Evolutionary conservation across 2,329 filamentous ascomycete species (phyloP).

Genomic region (Dactylonectria macrodidyma): DNA sequence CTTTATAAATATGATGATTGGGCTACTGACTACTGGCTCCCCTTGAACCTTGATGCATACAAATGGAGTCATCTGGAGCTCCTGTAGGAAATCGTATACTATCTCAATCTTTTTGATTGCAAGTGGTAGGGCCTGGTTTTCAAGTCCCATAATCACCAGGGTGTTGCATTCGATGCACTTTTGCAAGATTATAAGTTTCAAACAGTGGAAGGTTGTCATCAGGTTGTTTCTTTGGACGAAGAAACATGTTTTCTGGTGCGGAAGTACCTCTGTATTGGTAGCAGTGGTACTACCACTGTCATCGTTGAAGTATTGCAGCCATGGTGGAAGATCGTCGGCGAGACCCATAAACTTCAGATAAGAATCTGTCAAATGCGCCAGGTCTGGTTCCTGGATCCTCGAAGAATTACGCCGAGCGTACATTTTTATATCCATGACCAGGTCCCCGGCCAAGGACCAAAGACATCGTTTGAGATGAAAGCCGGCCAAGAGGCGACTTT

Average conservation of each 20-base stretch:
- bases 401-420: background rate
- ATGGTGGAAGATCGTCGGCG: background rate
- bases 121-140: background rate
- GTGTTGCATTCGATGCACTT: background rate
- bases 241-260: background rate
- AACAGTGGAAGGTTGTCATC: background rate
- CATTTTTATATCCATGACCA: background rate
- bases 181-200: background rate
- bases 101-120: conserved; percentile 24
- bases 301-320: background rate
- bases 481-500: background rate
- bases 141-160: background rate
- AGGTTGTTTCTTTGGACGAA: background rate
- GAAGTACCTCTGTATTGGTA: background rate
- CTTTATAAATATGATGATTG: background rate
- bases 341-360: background rate
- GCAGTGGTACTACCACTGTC: background rate
- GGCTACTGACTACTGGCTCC: conserved; percentile 20
- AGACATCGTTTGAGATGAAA: background rate
- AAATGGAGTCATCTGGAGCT: conserved; percentile 14
- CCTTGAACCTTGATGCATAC: conserved; percentile 18
- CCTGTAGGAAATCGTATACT: conserved; percentile 20
- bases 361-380: background rate
- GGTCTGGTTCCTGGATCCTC: background rate
- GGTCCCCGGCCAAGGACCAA: background rate